Conservation (phyloP, 306 rosid species). For the Medicago arabica region DNA sequence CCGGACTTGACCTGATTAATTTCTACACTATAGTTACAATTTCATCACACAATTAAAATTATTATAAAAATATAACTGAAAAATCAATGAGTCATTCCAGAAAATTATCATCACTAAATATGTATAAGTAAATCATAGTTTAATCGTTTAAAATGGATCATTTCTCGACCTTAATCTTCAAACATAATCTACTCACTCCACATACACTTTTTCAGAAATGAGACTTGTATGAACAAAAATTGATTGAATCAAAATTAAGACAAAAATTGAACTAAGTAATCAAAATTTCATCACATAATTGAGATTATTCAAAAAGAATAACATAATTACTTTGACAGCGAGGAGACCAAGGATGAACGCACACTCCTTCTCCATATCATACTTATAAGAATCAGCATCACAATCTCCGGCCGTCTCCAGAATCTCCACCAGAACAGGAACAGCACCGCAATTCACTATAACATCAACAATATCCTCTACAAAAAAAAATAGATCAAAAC, state of each 20-base stretch:
- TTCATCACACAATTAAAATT: neutral
- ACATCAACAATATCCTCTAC: conserved; percentile 55
- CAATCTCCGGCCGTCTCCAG: conserved; percentile 30
- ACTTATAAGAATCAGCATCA: conserved; percentile 5
- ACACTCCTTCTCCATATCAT: conserved; percentile 55
- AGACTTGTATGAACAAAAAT: neutral
- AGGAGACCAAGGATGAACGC: conserved; percentile 57
- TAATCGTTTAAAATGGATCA: too few relatives aligned
- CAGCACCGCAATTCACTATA: conserved; percentile 45
- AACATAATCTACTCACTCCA: neutral
- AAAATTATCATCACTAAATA: neutral
- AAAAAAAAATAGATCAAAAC: neutral
- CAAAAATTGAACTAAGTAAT: neutral
- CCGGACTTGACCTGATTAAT: neutral
- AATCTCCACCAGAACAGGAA: conserved; percentile 56
- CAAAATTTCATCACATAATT: neutral
- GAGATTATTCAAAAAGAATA: neutral
- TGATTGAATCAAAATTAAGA: neutral
- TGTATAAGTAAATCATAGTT: too few relatives aligned
- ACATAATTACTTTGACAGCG: conserved; percentile 55
- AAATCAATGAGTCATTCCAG: neutral
- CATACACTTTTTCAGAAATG: neutral
- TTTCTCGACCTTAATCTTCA: neutral
- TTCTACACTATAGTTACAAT: too few relatives aligned
- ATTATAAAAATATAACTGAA: neutral